Evolutionary conservation across 2,329 filamentous ascomycete species (phyloP).

Genomic region (Fusarium solani-melongenae): DNA sequence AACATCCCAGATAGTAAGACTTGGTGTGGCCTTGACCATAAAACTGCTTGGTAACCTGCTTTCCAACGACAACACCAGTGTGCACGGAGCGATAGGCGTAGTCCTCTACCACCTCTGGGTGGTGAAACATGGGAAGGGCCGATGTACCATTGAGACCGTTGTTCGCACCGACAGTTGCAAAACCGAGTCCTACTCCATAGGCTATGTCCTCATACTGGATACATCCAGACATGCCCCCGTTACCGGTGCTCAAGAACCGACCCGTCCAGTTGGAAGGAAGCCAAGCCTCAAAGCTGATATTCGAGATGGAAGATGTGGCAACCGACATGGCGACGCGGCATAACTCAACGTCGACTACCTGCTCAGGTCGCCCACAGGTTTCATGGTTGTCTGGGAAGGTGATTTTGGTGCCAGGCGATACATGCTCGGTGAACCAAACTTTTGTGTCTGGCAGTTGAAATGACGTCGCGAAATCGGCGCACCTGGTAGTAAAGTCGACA

Average conservation of each 20-base stretch:
- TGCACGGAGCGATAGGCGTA: constrained; percentile 35
- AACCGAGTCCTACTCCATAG: constrained; percentile 53
- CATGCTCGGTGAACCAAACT: constrained; percentile 35
- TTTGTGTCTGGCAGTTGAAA: constrained; percentile 29
- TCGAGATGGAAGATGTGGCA: constrained; percentile 23
- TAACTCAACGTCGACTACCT: constrained; percentile 25
- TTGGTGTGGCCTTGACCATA: constrained; percentile 56
- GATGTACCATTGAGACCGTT: constrained; percentile 47
- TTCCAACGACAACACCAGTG: constrained; percentile 27
- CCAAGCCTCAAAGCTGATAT: constrained; percentile 55
- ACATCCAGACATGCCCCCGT: constrained; percentile 61
- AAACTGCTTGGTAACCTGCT: constrained; percentile 47
- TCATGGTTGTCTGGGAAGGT: constrained; percentile 26
- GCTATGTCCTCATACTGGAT: constrained; percentile 52
- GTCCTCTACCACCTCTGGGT: constrained; percentile 26
- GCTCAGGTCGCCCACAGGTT: constrained; percentile 23
- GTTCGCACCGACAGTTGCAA: constrained; percentile 60
- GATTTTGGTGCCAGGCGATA: constrained; percentile 22
- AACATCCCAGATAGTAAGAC: constrained; percentile 69
- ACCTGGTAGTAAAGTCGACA: constrained; percentile 24
- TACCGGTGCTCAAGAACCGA: constrained; percentile 61
- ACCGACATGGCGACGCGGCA: constrained; percentile 34
- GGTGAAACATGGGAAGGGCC: constrained; percentile 10
- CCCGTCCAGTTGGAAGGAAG: constrained; percentile 59
- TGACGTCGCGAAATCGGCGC: constrained; percentile 17